Percentiles rank a stretch among this genome's conserved stretches.
phyloP scores from a whole-genome alignment of 1,284 basidiomycete species.

The Marasmius fiardii region DNA sequence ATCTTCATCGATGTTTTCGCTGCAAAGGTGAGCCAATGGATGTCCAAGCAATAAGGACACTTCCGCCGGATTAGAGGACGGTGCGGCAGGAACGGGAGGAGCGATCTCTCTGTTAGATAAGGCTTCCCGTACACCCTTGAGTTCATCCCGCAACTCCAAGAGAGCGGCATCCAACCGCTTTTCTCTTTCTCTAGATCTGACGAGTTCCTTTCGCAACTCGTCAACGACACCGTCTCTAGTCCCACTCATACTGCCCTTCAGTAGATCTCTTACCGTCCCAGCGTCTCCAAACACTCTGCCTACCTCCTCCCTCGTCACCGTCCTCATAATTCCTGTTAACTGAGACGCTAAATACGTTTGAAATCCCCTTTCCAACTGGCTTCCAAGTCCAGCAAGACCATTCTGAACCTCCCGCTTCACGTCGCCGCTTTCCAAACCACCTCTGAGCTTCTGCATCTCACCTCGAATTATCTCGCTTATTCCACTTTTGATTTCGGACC shows the following conservation, averaged over 20 bases:
- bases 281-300: neutral
- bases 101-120: neutral
- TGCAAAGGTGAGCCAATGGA: neutral
- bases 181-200: neutral
- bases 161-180: neutral
- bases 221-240: neutral
- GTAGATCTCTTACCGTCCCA: no score
- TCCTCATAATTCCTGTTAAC: neutral
- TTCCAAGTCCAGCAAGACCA: neutral
- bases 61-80: neutral
- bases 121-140: neutral
- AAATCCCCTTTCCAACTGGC: neutral
- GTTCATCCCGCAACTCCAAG: neutral
- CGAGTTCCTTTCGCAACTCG: neutral
- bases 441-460: neutral
- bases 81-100: neutral
- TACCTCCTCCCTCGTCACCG: neutral
- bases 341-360: neutral
- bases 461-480: neutral
- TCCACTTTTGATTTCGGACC: neutral
- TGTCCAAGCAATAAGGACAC: neutral
- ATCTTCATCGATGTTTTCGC: neutral
- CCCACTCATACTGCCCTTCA: neutral
- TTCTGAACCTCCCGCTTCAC: neutral
- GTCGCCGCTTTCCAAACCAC: neutral